phyloP scores from a whole-genome alignment of 192 early-diverging fungal species.

The Coemansia sp. region DNA sequence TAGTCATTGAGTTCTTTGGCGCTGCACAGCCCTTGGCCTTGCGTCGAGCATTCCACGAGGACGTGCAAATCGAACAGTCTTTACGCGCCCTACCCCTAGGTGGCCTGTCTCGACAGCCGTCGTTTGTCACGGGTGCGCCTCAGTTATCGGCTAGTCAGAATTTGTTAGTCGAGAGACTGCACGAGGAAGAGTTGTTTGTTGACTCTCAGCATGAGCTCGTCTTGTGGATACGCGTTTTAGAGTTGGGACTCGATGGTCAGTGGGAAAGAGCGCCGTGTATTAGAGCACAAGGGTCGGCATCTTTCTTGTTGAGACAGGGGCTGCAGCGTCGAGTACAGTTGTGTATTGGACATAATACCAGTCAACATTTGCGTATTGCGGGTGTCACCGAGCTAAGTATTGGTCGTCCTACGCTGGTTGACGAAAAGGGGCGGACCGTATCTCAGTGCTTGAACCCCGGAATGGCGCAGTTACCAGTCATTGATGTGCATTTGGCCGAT shows the following conservation, averaged over 20 bases:
- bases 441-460: neutral
- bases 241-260: slow-evolving; percentile 61
- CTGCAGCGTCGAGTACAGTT: slow-evolving; percentile 69
- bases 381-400: slow-evolving; percentile 7
- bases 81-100: neutral
- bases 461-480: slow-evolving; percentile 23
- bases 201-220: slow-evolving; percentile 68
- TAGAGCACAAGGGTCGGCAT: slow-evolving; percentile 7
- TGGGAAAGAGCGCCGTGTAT: slow-evolving; percentile 47
- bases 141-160: slow-evolving; percentile 34
- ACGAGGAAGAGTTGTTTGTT: slow-evolving; percentile 62
- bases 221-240: slow-evolving; percentile 65
- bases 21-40: slow-evolving; percentile 23
- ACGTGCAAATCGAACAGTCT: slow-evolving; percentile 43
- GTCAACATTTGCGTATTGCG: slow-evolving; percentile 60
- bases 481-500: slow-evolving; percentile 46
- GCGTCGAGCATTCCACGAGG: slow-evolving; percentile 48
- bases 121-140: neutral
- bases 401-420: slow-evolving; percentile 53
- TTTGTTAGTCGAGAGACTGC: slow-evolving; percentile 32
- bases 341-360: slow-evolving; percentile 66
- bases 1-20: slow-evolving; percentile 46
- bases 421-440: slow-evolving; percentile 56
- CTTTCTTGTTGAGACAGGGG: slow-evolving; percentile 71
- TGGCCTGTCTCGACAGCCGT: neutral